Evolutionary conservation across 768 basidiomycete genomes (phyloP).

Genomic region (Roridomyces roridus): DNA sequence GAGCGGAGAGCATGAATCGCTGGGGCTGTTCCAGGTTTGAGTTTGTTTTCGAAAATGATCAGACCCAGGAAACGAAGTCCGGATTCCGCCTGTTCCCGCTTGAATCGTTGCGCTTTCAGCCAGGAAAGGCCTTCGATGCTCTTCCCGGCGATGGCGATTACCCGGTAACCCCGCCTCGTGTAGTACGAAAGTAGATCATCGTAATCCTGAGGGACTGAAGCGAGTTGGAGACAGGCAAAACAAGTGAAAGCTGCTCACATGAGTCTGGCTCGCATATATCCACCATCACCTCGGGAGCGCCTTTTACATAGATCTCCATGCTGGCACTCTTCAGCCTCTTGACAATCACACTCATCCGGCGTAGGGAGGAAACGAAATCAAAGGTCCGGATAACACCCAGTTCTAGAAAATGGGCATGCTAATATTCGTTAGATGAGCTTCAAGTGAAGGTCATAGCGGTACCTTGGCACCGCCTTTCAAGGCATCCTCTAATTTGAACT

Average conservation of each 20-base stretch:
- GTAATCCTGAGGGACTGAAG: constrained; percentile 91
- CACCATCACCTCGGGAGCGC: constrained; percentile 97
- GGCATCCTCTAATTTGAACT: constrained; percentile 93
- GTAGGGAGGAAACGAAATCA: constrained; percentile 92
- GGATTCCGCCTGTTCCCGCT: constrained; percentile 94
- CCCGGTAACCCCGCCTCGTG: constrained; percentile 94
- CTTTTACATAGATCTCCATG: constrained; percentile 99
- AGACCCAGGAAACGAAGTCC: constrained; percentile 90
- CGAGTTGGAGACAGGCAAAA: neutral
- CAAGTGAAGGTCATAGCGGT: constrained; percentile 15
- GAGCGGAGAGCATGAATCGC: constrained; percentile 87
- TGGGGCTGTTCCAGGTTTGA: constrained; percentile 90
- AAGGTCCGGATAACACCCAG: constrained; percentile 95
- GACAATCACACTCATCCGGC: constrained; percentile 98
- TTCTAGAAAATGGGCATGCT: constrained; percentile 98
- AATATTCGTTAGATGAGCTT: neutral
- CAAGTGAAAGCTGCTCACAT: constrained; percentile 58
- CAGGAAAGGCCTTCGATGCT: constrained; percentile 92
- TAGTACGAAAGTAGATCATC: constrained; percentile 97
- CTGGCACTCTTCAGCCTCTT: constrained; percentile 91
- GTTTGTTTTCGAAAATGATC: constrained; percentile 97
- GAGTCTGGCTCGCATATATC: constrained; percentile 93
- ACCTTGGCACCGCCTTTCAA: constrained; percentile 85
- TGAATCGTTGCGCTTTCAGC: constrained; percentile 97
- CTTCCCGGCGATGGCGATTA: constrained; percentile 98